Conservation (phyloP, 305 asterid species). For the Solanum hybrid region DNA sequence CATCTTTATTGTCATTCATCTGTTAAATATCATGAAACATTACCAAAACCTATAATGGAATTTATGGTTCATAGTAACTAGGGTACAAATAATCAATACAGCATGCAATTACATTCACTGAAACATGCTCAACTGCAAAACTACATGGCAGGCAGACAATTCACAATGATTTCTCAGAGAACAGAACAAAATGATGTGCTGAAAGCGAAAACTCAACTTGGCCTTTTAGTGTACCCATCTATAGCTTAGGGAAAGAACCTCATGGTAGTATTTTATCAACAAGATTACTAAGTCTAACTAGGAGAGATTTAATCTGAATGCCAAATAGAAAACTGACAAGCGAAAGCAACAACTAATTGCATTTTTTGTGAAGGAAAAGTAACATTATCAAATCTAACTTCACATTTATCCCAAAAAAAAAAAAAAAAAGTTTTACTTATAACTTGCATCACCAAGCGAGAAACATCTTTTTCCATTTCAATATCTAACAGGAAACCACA, state of each 20-base stretch:
- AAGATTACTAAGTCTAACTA: background rate
- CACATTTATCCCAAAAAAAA: too few species aligned
- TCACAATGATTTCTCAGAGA: background rate
- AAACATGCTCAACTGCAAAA: background rate
- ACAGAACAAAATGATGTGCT: background rate
- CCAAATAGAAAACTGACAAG: background rate
- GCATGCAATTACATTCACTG: background rate
- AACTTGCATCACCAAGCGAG: background rate
- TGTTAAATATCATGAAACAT: conserved; percentile 16
- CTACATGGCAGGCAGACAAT: background rate
- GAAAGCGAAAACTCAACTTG: background rate
- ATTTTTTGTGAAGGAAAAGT: background rate
- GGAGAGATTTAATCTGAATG: background rate
- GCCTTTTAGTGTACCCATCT: background rate
- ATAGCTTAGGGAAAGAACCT: background rate
- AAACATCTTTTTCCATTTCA: background rate
- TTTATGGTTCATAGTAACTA: background rate
- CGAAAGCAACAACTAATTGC: background rate
- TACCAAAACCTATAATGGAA: background rate
- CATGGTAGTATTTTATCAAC: background rate
- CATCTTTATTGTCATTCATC: conserved; percentile 62
- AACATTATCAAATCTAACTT: background rate
- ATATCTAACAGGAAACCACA: background rate
- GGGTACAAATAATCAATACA: background rate
- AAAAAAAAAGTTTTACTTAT: background rate